Base-by-base conservation (phyloP, 139 green algal genomes). In the Tetraselmis striata region DNA sequence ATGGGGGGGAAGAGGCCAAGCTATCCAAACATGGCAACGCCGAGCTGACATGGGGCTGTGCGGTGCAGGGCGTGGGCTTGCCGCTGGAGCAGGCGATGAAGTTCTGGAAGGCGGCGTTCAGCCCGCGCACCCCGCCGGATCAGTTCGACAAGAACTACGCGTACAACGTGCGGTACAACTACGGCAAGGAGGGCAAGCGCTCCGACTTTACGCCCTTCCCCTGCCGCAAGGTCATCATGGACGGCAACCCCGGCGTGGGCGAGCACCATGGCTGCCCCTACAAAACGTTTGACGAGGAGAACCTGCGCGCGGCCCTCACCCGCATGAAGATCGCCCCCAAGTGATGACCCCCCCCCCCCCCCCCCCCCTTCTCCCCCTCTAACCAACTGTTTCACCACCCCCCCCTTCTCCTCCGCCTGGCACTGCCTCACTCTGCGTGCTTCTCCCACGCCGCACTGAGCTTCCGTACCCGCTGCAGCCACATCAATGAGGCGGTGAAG, bases 141-240 rank as follows among this genome's bases (percentile, higher is more conserved):
- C 93, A 95, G 81, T 99, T 98, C 80, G 92, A 98, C 80, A 99
- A 98, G 91, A 85, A 98, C 85, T 98, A 99, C 88, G 87, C 92
- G 24, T 99, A 99, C 92, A 94, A 92, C 84, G 89, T 99, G 25
- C 90, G 97, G n/a, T 92, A 99, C 90, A 97, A 97, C 84, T 99
- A 98, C 84, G 97, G 95, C 77, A 95, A 97, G 87, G 96, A 99
- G 92, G 96, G 96, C 79, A 97, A 97, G 86, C 89, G 95, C 28
- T 86, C 90, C 28, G 93, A 99, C 87, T 98, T 97, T 91, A 96
- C 92, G 0, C 93, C 96, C 80, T 92, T 95, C 83, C 93, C 86
- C 75, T 97, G 92, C 89, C 45, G 45, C 5, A 5, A 67, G 45
- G 18, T 67, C 45, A 67, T 67, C 18, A 67, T 67, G 45, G 45